Evolutionary conservation across 768 basidiomycete genomes (phyloP).

Genomic region (Hygrophoropsis aurantiaca): DNA sequence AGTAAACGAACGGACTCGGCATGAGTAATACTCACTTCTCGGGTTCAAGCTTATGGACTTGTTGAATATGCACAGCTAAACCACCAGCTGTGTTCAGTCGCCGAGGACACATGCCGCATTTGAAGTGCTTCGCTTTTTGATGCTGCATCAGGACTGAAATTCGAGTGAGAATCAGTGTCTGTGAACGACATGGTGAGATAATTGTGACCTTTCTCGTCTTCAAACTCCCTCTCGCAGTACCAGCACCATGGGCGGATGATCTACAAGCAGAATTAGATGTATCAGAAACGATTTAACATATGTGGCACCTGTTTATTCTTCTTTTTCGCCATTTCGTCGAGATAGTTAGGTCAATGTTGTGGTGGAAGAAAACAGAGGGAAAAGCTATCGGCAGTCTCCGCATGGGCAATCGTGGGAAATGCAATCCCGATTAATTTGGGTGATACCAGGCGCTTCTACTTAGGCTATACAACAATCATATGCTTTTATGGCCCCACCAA

Average conservation of each 20-base stretch:
- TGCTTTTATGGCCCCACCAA: too few relatives aligned
- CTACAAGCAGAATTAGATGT: slow-evolving; percentile 35
- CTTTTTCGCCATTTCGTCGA: slow-evolving; percentile 47
- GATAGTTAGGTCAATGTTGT: slow-evolving; percentile 6
- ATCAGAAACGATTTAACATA: not conserved
- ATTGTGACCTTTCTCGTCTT: slow-evolving; percentile 92
- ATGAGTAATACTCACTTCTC: slow-evolving; percentile 48
- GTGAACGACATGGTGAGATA: slow-evolving; percentile 2
- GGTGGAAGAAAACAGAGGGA: slow-evolving; percentile 10
- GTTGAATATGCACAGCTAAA: slow-evolving; percentile 95
- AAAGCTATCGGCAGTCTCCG: too few relatives aligned
- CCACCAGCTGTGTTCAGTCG: slow-evolving; percentile 97
- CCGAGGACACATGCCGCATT: slow-evolving; percentile 93
- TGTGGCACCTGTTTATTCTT: slow-evolving; percentile 49
- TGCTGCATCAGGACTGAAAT: slow-evolving; percentile 92
- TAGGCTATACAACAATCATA: too few relatives aligned
- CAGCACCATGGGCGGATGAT: slow-evolving; percentile 94
- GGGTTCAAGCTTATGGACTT: slow-evolving; percentile 98
- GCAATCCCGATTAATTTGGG: too few relatives aligned
- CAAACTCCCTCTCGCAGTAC: slow-evolving; percentile 99
- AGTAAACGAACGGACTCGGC: not conserved
- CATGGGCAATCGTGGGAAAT: too few relatives aligned
- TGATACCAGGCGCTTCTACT: too few relatives aligned
- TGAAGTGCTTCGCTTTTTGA: slow-evolving; percentile 99
- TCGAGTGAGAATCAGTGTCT: not conserved